These are phyloP conservation scores for Mycena albidolilacea DNA, from an alignment of 768 basidiomycete genomes.

Conservation along the genomic window DNA sequence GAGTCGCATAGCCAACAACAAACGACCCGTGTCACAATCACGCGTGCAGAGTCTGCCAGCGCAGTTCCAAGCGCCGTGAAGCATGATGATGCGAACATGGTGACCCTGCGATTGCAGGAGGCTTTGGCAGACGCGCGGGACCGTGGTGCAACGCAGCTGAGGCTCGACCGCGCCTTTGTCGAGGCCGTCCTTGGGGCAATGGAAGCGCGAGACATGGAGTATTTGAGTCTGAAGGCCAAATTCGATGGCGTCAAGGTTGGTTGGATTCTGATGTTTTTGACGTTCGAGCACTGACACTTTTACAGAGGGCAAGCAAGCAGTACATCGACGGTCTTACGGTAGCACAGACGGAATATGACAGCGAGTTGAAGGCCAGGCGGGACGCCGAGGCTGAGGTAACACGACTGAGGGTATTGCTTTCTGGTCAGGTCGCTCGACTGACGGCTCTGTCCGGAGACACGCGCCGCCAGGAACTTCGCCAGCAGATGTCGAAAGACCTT, in stretches of 20 bases:
- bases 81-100: constrained; percentile 60
- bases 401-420: constrained; percentile 85
- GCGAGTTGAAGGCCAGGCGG: constrained; percentile 87
- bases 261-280: constrained; percentile 24
- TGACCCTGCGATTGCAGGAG: constrained; percentile 71
- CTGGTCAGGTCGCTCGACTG: constrained; percentile 90
- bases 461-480: constrained; percentile 82
- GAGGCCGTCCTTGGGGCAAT: constrained; percentile 78
- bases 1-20: constrained; percentile 47
- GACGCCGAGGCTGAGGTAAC: constrained; percentile 96
- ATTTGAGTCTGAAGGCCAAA: constrained; percentile 76
- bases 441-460: constrained; percentile 88
- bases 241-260: constrained; percentile 91
- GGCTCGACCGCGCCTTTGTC: constrained; percentile 81
- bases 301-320: constrained; percentile 90
- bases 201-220: constrained; percentile 74
- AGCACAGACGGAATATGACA: constrained; percentile 95
- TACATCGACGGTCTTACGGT: constrained; percentile 94
- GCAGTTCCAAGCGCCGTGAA: constrained; percentile 41
- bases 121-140: constrained; percentile 72
- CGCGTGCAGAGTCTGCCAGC: constrained; percentile 55
- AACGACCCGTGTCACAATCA: constrained; percentile 60
- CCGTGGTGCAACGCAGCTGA: constrained; percentile 72
- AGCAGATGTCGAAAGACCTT: constrained; percentile 85
- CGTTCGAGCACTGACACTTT: constrained; percentile 23